Percentiles rank a stretch among this genome's conserved stretches.
phyloP scores from a whole-genome alignment of 257 asterid species.

The Craterostigma plantagineum region DNA sequence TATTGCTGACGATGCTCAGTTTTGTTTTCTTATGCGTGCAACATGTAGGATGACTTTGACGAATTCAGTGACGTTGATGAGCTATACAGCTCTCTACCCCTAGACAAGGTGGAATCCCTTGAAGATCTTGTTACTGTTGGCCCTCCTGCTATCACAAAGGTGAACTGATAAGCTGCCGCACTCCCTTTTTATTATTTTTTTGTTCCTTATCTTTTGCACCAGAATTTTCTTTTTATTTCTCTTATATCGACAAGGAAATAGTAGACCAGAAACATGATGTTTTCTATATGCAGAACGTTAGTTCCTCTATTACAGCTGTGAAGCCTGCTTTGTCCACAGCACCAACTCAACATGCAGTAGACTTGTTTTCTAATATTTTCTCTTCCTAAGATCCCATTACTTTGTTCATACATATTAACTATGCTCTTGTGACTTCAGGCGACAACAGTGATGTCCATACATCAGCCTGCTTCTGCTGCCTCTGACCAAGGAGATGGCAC shows the following conservation, averaged over 20 bases:
- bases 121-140: conserved; percentile 82
- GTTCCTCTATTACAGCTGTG: conserved; percentile 48
- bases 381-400: too few species aligned
- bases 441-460: conserved; percentile 30
- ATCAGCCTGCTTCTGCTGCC: conserved; percentile 29
- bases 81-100: conserved; percentile 80
- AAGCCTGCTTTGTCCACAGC: conserved; percentile 53
- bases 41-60: conserved; percentile 79
- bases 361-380: conserved; percentile 18
- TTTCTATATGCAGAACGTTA: conserved; percentile 43
- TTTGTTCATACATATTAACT: too few species aligned
- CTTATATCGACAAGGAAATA: too few species aligned
- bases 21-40: too few species aligned
- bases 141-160: conserved; percentile 87
- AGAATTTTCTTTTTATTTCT: not conserved
- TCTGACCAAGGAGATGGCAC: conserved; percentile 48
- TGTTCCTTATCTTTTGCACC: not conserved
- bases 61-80: conserved; percentile 95
- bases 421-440: conserved; percentile 22
- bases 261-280: not conserved
- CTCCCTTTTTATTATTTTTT: not conserved
- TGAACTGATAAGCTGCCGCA: conserved; percentile 10
- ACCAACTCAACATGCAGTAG: conserved; percentile 57
- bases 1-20: conserved; percentile 2
- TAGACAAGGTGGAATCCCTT: conserved; percentile 96